Percentiles rank a stretch among this genome's conserved stretches.
phyloP scores from a whole-genome alignment of 768 basidiomycete genomes.

The Mycena venus region DNA sequence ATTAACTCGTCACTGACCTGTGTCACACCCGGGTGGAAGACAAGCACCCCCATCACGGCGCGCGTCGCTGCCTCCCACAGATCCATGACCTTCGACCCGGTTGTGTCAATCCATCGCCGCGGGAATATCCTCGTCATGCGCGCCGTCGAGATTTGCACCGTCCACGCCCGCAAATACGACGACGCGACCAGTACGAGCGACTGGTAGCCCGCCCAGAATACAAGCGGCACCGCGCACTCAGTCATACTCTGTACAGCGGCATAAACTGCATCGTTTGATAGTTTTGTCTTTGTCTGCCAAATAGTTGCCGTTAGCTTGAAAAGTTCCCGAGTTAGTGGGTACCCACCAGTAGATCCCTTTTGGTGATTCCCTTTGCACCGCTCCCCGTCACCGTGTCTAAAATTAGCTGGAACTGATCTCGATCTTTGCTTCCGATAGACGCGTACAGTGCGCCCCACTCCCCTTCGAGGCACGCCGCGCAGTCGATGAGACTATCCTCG shows the following conservation, averaged over 20 bases:
- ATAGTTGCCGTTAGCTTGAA: constrained; percentile 27
- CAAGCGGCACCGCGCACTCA: constrained; percentile 63
- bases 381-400: constrained; percentile 50
- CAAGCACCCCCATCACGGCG: constrained; percentile 74
- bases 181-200: constrained; percentile 69
- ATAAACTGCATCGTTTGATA: constrained; percentile 38
- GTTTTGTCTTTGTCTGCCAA: constrained; percentile 35
- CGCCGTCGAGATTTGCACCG: constrained; percentile 63
- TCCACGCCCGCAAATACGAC: constrained; percentile 65
- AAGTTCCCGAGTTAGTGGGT: neutral
- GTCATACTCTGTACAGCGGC: constrained; percentile 58
- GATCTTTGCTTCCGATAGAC: constrained; percentile 44
- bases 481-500: constrained; percentile 55
- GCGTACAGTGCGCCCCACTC: constrained; percentile 50
- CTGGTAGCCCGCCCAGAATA: constrained; percentile 79
- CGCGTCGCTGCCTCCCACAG: constrained; percentile 81
- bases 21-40: constrained; percentile 80
- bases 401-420: constrained; percentile 48
- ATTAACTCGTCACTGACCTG: constrained; percentile 62
- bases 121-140: constrained; percentile 67
- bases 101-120: constrained; percentile 83
- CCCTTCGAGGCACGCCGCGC: constrained; percentile 59
- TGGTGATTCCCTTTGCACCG: constrained; percentile 55
- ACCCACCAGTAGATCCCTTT: constrained; percentile 54
- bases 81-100: constrained; percentile 69